Conservation (phyloP, 1,284 basidiomycete genomes). For the Ceratobasidium papillatum region DNA sequence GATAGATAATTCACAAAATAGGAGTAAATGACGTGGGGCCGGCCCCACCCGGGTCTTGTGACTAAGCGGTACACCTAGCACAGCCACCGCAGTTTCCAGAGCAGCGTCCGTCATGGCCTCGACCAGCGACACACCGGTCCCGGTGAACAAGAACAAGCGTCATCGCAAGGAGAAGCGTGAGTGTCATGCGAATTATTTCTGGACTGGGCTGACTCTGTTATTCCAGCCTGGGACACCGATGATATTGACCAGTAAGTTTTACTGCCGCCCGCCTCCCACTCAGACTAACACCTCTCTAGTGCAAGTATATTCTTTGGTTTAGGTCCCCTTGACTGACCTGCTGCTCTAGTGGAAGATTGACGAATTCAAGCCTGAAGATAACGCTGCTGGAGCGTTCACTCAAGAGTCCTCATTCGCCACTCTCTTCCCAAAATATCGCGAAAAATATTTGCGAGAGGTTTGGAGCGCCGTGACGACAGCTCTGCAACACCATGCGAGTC, state of each 20-base stretch:
- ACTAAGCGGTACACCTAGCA: slow-evolving; percentile 3
- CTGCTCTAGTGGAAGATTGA: slow-evolving; percentile 85
- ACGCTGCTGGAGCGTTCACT: slow-evolving; percentile 82
- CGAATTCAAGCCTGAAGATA: slow-evolving; percentile 76
- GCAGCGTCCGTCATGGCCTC: slow-evolving; percentile 27
- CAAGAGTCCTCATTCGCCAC: slow-evolving; percentile 99
- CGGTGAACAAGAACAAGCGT: slow-evolving; percentile 82
- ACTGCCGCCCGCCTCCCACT: not conserved
- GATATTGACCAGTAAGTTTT: slow-evolving; percentile 93
- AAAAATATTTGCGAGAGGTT: slow-evolving; percentile 93
- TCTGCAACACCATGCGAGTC: slow-evolving; percentile 78
- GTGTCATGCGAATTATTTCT: slow-evolving; percentile 44
- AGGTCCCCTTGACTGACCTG: not conserved
- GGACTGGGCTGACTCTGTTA: slow-evolving; percentile 8
- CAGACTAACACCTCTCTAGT: slow-evolving; percentile 46
- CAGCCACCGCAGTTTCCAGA: not conserved
- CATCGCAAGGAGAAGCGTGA: slow-evolving; percentile 92
- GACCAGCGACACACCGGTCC: slow-evolving; percentile 37
- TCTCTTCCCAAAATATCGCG: slow-evolving; percentile 97
- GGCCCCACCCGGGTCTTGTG: slow-evolving; percentile 1
- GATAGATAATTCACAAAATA: not conserved
- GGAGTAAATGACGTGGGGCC: slow-evolving; percentile 2
- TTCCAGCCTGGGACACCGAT: slow-evolving; percentile 95
- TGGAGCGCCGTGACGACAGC: slow-evolving; percentile 94
- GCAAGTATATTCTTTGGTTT: slow-evolving; percentile 48